Evolutionary conservation across 2,329 filamentous ascomycete species (phyloP), one percentile per base, ranked within the genome.

Genomic region (Fusarium neocosmosporiellum): DNA sequence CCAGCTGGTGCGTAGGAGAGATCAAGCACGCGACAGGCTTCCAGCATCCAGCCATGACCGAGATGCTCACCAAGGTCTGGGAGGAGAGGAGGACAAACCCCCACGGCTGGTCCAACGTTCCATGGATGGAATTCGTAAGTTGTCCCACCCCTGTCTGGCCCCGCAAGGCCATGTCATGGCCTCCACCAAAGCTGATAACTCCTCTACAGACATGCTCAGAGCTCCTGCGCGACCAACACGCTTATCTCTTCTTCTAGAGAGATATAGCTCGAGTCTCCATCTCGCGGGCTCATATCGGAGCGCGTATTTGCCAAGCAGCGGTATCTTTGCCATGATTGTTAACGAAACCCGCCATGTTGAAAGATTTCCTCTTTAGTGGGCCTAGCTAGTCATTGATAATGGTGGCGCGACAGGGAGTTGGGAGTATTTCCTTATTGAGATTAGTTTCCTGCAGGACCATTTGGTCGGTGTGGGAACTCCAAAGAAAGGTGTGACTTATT

Each of bases 81-180:
- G 74, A 76, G 5, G 73, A 69, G 43, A 67, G 78, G 7, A 61
- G 46, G 10, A 60, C 53, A 1, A 74, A 75, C 16, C 57, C 65
- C 5, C 59, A 59, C 1, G 74, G 66, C 3, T 67, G 66, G 73
- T 63, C 36, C 2, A 75, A 79, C 8, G 48, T 79, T 13, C 75
- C 75, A 1, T 78, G 76, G 77, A 79, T 78, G 76, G 77, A 78
- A 57, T 79, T 78, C n/a, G 78, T 79, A 37, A 59, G 76, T 67
- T 55, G 24, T 18, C 33, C 7, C 11, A 33, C 20, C 31, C 29
- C 10, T 50, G 24, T 13, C 6, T 20, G 13, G 27, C 46, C 27
- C 46, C 24, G 10, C 18, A 4, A 29, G 39, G 24, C 9, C 46
- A n/a, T 31, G 46, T 11, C 16, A 33, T 29, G 14, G 6, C 16